phyloP scores from a whole-genome alignment of 2,329 filamentous ascomycete species.

The Parascedosporium putredinis region DNA sequence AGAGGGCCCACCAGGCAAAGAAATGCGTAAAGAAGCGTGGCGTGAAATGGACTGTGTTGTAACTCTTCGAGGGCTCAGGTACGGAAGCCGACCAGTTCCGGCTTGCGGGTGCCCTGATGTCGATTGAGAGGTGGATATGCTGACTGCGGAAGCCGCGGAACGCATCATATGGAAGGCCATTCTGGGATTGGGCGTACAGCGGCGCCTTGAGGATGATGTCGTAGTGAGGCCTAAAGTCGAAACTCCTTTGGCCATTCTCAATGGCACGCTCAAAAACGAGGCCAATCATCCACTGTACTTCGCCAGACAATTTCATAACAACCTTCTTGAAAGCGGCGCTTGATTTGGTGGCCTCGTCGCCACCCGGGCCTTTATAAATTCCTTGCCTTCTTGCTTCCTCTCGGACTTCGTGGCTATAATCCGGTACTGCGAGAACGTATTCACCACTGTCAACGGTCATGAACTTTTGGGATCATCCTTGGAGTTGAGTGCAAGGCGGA shows the following conservation, averaged over 20 bases:
- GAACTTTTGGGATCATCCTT: slow-evolving; percentile 84
- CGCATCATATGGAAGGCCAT: slow-evolving; percentile 65
- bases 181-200: slow-evolving; percentile 53
- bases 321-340: slow-evolving; percentile 94
- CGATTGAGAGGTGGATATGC: slow-evolving; percentile 91
- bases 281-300: slow-evolving; percentile 85
- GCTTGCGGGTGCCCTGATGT: slow-evolving; percentile 76
- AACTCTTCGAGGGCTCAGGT: slow-evolving; percentile 70
- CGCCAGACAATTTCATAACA: slow-evolving; percentile 95
- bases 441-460: slow-evolving; percentile 95
- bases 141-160: slow-evolving; percentile 93
- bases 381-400: slow-evolving; percentile 42
- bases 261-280: slow-evolving; percentile 85
- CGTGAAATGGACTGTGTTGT: slow-evolving; percentile 91
- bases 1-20: slow-evolving; percentile 95
- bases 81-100: slow-evolving; percentile 76
- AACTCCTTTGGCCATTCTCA: slow-evolving; percentile 61
- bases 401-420: slow-evolving; percentile 80
- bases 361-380: slow-evolving; percentile 32
- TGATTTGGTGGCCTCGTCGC: slow-evolving; percentile 54
- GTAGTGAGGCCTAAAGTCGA: slow-evolving; percentile 88
- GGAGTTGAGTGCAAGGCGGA: slow-evolving; percentile 74
- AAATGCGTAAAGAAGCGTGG: slow-evolving; percentile 98
- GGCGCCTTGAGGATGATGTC: slow-evolving; percentile 79
- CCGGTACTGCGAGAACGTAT: slow-evolving; percentile 87